Conservation (phyloP, 805 yeast genomes). For the Zygosaccharomyces kombuchaensis region DNA sequence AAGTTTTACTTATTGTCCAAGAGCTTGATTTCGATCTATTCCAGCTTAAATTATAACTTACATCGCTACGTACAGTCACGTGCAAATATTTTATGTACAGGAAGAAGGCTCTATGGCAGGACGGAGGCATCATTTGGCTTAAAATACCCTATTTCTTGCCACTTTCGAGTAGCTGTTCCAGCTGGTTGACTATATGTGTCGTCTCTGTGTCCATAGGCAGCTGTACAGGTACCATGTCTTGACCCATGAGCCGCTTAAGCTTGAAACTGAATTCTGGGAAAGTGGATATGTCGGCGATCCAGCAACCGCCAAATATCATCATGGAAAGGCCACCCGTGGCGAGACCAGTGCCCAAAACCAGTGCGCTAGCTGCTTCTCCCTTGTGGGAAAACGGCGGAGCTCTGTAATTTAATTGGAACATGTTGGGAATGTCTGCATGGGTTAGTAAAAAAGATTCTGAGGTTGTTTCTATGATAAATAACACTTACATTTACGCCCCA, state of each 20-base stretch:
- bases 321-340: slow-evolving; percentile 70
- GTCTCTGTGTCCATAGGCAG: slow-evolving; percentile 41
- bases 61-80: slow-evolving; percentile 1
- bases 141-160: slow-evolving; percentile 22
- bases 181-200: slow-evolving; percentile 49
- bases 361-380: slow-evolving; percentile 81
- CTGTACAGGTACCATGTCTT: slow-evolving; percentile 30
- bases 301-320: slow-evolving; percentile 68
- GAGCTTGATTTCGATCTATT: background rate
- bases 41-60: background rate
- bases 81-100: slow-evolving; percentile 4
- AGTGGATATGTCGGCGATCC: slow-evolving; percentile 71
- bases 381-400: slow-evolving; percentile 81
- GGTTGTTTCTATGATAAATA: background rate
- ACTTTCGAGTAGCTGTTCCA: slow-evolving; percentile 48
- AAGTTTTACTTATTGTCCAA: background rate
- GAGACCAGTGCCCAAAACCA: slow-evolving; percentile 71
- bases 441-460: slow-evolving; percentile 13
- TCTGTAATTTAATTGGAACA: slow-evolving; percentile 79
- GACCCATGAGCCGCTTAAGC: slow-evolving; percentile 70
- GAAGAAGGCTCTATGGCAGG: background rate
- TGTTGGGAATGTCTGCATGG: slow-evolving; percentile 51
- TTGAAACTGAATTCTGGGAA: slow-evolving; percentile 67
- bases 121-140: background rate
- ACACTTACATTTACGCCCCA: slow-evolving; percentile 56